Evolutionary conservation across 805 yeast genomes (phyloP).

Genomic region (Candida sakaeoensis): DNA sequence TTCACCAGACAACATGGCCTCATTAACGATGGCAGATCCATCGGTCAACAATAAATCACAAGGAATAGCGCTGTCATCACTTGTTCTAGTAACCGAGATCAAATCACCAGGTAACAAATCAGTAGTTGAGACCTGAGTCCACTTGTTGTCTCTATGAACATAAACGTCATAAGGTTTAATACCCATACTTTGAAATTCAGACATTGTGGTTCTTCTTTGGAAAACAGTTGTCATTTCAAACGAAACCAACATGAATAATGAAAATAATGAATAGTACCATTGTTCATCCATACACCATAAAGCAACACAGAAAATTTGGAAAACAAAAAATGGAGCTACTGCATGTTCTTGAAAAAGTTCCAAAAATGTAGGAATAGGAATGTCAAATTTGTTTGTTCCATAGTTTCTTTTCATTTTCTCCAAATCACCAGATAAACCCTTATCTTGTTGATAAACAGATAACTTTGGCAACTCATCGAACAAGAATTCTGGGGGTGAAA

Average conservation of each 20-base stretch:
- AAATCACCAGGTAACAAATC: slow-evolving; percentile 88
- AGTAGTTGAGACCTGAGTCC: slow-evolving; percentile 69
- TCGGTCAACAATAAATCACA: slow-evolving; percentile 85
- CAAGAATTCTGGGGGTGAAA: slow-evolving; percentile 79
- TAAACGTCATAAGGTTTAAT: slow-evolving; percentile 82
- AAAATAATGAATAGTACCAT: slow-evolving; percentile 93
- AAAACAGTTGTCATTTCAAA: slow-evolving; percentile 93
- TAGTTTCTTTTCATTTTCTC: slow-evolving; percentile 51
- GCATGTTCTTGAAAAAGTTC: slow-evolving; percentile 97
- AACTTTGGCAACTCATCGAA: slow-evolving; percentile 60
- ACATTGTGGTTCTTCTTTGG: slow-evolving; percentile 92
- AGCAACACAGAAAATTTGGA: slow-evolving; percentile 93
- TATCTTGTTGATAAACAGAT: slow-evolving; percentile 49
- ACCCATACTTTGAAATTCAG: slow-evolving; percentile 96
- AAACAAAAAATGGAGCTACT: slow-evolving; percentile 95
- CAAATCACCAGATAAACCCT: slow-evolving; percentile 56
- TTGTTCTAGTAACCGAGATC: slow-evolving; percentile 82
- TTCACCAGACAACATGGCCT: slow-evolving; percentile 98
- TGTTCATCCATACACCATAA: slow-evolving; percentile 95
- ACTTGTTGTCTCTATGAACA: slow-evolving; percentile 64
- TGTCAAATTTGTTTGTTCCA: slow-evolving; percentile 87
- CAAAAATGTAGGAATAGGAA: slow-evolving; percentile 87
- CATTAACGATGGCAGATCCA: slow-evolving; percentile 94
- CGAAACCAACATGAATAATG: slow-evolving; percentile 85
- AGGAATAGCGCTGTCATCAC: slow-evolving; percentile 88